phyloP scores from a whole-genome alignment of 305 asterid genomes.

The Vinca major region DNA sequence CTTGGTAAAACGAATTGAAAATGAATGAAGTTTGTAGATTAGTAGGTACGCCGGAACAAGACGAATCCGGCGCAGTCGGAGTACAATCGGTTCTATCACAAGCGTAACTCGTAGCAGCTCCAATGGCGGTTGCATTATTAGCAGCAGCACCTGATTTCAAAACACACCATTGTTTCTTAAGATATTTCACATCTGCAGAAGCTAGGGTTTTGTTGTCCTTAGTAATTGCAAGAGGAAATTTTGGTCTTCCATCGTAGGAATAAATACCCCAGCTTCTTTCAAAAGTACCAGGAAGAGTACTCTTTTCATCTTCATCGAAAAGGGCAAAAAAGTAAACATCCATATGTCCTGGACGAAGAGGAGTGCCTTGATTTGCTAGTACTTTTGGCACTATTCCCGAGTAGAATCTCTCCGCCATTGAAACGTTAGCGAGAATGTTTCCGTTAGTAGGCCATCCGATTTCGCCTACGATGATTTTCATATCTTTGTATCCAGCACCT shows the following conservation, averaged over 20 bases:
- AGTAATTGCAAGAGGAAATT: slow-evolving; percentile 9
- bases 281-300: slow-evolving; percentile 20
- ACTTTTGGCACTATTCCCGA: slow-evolving; percentile 11
- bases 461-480: slow-evolving; percentile 21
- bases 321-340: slow-evolving; percentile 19
- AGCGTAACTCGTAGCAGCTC: slow-evolving; percentile 10
- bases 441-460: slow-evolving; percentile 30
- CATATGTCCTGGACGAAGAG: slow-evolving; percentile 15
- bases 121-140: background rate
- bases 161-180: slow-evolving; percentile 17
- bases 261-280: slow-evolving; percentile 23
- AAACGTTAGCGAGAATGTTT: slow-evolving; percentile 7
- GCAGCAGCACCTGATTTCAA: slow-evolving; percentile 2
- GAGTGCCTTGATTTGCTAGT: slow-evolving; percentile 17
- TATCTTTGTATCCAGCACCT: slow-evolving; percentile 9
- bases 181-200: slow-evolving; percentile 1
- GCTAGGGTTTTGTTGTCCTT: background rate
- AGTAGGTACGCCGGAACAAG: slow-evolving; percentile 13
- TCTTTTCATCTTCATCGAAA: slow-evolving; percentile 21
- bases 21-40: slow-evolving; percentile 17
- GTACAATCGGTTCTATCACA: slow-evolving; percentile 26
- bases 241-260: slow-evolving; percentile 15
- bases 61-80: slow-evolving; percentile 10
- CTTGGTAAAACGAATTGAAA: slow-evolving; percentile 21
- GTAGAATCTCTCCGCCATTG: slow-evolving; percentile 18